Conservation (phyloP, 2,329 filamentous ascomycete species). For the Claviceps sp. region DNA sequence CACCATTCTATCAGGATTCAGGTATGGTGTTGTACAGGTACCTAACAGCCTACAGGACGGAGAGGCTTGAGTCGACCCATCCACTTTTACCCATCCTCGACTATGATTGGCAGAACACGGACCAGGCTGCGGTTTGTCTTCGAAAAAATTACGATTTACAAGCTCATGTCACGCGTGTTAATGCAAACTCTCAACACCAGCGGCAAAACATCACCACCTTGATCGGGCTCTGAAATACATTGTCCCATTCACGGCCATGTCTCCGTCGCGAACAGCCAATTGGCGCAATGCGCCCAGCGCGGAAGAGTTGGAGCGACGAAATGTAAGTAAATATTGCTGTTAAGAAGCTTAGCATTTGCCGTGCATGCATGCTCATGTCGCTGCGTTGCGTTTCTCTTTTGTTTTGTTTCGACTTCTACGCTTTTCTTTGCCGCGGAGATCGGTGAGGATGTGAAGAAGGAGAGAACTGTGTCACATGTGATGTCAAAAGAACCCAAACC, state of each 20-base stretch:
- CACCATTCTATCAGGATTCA: too few relatives aligned
- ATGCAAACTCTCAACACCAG: background rate
- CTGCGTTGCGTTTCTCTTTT: background rate
- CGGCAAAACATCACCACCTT: background rate
- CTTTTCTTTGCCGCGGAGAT: background rate
- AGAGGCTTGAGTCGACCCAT: too few relatives aligned
- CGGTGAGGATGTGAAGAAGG: background rate
- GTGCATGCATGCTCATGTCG: background rate
- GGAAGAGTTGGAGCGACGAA: slow-evolving; percentile 48
- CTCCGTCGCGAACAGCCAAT: slow-evolving; percentile 19
- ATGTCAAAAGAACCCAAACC: background rate
- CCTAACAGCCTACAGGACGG: too few relatives aligned
- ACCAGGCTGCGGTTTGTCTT: too few relatives aligned
- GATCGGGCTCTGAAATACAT: background rate
- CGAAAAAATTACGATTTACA: too few relatives aligned
- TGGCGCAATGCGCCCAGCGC: slow-evolving; percentile 28
- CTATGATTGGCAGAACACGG: too few relatives aligned
- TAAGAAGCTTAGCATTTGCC: background rate
- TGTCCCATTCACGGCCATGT: slow-evolving; percentile 14
- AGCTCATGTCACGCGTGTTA: too few relatives aligned
- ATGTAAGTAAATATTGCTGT: slow-evolving; percentile 27
- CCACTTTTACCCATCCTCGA: too few relatives aligned
- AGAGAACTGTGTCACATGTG: too few relatives aligned
- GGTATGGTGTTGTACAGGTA: too few relatives aligned
- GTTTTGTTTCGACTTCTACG: background rate